Evolutionary conservation across 208 protist genomes (phyloP), one percentile per base, ranked within the genome.

Genomic region (Trypanosoma congolense): DNA sequence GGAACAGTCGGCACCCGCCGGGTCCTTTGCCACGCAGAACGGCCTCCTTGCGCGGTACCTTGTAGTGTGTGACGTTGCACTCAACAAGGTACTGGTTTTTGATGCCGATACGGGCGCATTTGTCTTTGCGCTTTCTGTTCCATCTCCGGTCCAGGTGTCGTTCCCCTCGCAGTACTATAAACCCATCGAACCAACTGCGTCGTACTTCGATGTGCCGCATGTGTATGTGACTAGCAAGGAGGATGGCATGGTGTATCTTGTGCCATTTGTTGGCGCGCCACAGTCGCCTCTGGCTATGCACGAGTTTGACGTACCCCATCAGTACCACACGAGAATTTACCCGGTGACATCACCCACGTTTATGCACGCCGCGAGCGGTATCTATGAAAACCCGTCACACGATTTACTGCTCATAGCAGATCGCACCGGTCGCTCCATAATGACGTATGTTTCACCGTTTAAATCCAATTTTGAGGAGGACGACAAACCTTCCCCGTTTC

Each of bases 161-260:
- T 94, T 94, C 52, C 80, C 85, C 4, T 65, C 61, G 3, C 75
- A 73, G 29, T 79, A 64, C 63, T 69, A 72, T 53, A 40, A 36
- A n/a, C 41, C 53, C 0, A 29, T 54, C 25, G 48, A 30, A 1
- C 31, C 29, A 4, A 40, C 57, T 29, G 42, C 40, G 19, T 51
- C 52, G 14, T 66, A 73, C 51, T 83, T 81, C 56, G 73, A 84
- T 16, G 45, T 59, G 38, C 83, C 83, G 24, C 82, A 87, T 69
- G 64, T 94, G 19, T 94, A 90, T 74, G 81, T 91, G n/a, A 89
- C 87, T 24, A 91, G 80, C 63, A 89, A 89, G 55, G 83, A 94
- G n/a, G 80, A 91, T 42, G 83, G 77, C 22, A 81, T 90, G 61
- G 67, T 70, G 21, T 91, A 89, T 57, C 65, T 91, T 51, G 73